Evolutionary conservation across 768 basidiomycete genomes (phyloP).

Genomic region (Amanita pseudoporphyria): DNA sequence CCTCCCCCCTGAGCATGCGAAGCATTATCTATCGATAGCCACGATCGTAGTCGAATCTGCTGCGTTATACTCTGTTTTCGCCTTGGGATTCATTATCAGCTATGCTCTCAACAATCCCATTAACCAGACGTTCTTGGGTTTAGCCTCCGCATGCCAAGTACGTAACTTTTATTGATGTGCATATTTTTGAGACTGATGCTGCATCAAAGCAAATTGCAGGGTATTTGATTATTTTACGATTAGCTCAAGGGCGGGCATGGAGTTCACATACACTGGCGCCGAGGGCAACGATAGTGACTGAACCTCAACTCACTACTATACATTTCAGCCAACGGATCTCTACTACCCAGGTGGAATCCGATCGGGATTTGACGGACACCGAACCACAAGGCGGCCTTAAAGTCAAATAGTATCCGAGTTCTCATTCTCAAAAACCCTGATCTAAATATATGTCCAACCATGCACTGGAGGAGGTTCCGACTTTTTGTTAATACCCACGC

Average conservation of each 20-base stretch:
- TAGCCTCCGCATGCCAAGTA: constrained; percentile 27
- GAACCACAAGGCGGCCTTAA: background rate
- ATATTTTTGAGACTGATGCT: constrained; percentile 11
- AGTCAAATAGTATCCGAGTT: background rate
- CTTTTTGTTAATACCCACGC: too few relatives aligned
- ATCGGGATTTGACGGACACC: background rate
- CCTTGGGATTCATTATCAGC: constrained; percentile 29
- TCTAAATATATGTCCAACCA: background rate
- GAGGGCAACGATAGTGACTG: background rate
- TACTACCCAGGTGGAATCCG: background rate
- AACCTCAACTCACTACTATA: constrained; percentile 2
- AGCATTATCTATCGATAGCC: constrained; percentile 21
- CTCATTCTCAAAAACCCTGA: background rate
- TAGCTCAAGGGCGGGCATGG: constrained; percentile 38
- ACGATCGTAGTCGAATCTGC: constrained; percentile 32
- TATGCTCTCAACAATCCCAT: constrained; percentile 31
- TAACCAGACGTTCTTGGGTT: constrained; percentile 28
- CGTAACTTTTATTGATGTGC: background rate
- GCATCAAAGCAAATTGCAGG: constrained; percentile 31
- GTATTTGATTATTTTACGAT: constrained; percentile 36
- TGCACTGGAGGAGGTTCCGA: too few relatives aligned
- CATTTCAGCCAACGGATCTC: background rate
- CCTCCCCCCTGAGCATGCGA: constrained; percentile 23
- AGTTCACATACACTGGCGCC: constrained; percentile 4
- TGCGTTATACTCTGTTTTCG: constrained; percentile 31